Conservation (phyloP, 2,329 filamentous ascomycete species). For the Ophiocordyceps robertsii region DNA sequence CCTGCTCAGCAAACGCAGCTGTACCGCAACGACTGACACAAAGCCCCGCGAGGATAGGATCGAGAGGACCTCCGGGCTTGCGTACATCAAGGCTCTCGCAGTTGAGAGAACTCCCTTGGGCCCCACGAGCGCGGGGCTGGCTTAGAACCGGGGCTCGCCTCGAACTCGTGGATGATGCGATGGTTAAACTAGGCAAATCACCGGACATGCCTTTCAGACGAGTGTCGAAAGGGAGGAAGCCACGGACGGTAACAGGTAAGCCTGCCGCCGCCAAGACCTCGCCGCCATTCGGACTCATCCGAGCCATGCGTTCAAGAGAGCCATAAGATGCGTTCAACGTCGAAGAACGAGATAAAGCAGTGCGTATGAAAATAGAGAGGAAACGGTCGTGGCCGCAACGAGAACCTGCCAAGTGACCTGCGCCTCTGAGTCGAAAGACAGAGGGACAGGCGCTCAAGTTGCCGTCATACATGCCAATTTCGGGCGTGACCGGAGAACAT, state of each 20-base stretch:
- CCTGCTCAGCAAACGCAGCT: slow-evolving; percentile 17
- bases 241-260: slow-evolving; percentile 3
- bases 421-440: slow-evolving; percentile 1
- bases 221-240: slow-evolving; percentile 6
- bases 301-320: slow-evolving; percentile 25
- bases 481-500: no score
- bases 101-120: not conserved
- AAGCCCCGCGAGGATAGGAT: slow-evolving; percentile 1
- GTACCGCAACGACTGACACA: slow-evolving; percentile 22
- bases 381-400: slow-evolving; percentile 11
- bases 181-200: slow-evolving; percentile 13
- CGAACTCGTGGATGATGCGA: not conserved
- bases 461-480: not conserved
- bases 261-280: slow-evolving; percentile 4
- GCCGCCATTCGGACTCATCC: slow-evolving; percentile 15
- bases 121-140: no score
- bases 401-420: slow-evolving; percentile 5
- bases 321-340: slow-evolving; percentile 24
- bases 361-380: slow-evolving; percentile 16
- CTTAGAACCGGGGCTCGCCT: no score
- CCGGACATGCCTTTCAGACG: slow-evolving; percentile 27
- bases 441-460: slow-evolving; percentile 2
- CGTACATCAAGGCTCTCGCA: slow-evolving; percentile 3
- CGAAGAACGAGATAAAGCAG: slow-evolving; percentile 30
- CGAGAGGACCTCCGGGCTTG: not conserved